These are phyloP conservation scores for Sporisorium sorghi DNA, from an alignment of 1,284 basidiomycete species.

Conservation along the genomic window DNA sequence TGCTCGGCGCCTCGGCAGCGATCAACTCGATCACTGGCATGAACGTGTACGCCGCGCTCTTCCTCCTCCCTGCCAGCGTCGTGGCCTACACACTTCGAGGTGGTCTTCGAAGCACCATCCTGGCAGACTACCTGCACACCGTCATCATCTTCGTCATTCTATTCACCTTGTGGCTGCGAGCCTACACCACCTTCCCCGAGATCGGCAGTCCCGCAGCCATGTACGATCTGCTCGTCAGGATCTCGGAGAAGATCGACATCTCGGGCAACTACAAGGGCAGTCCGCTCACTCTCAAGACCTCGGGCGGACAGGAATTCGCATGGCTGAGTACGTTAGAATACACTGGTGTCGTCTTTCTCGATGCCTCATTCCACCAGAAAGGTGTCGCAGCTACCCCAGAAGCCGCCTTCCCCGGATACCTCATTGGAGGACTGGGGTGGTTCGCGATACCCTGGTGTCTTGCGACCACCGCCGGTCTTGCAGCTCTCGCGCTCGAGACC, in stretches of 20 bases:
- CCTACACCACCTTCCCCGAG: slow-evolving; percentile 55
- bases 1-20: slow-evolving; percentile 57
- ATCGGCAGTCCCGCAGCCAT: slow-evolving; percentile 55
- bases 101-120: slow-evolving; percentile 54
- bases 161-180: slow-evolving; percentile 54
- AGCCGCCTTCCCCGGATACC: slow-evolving; percentile 57
- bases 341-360: slow-evolving; percentile 56
- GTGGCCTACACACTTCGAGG: slow-evolving; percentile 60
- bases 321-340: slow-evolving; percentile 57
- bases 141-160: slow-evolving; percentile 64
- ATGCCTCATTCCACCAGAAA: slow-evolving; percentile 60
- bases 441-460: slow-evolving; percentile 61
- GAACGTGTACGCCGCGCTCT: slow-evolving; percentile 56
- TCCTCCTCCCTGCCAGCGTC: slow-evolving; percentile 56
- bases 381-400: slow-evolving; percentile 59
- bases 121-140: slow-evolving; percentile 64
- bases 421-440: slow-evolving; percentile 62
- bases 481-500: slow-evolving; percentile 59
- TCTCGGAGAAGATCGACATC: slow-evolving; percentile 26
- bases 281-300: slow-evolving; percentile 53
- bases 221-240: slow-evolving; percentile 51
- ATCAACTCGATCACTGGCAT: slow-evolving; percentile 62
- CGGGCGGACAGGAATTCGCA: slow-evolving; percentile 58
- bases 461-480: slow-evolving; percentile 59
- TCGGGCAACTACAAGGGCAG: slow-evolving; percentile 53